Percentiles rank a stretch among this genome's conserved stretches.
phyloP scores from a whole-genome alignment of 2,329 filamentous ascomycete genomes.

The Colletotrichum sp. region DNA sequence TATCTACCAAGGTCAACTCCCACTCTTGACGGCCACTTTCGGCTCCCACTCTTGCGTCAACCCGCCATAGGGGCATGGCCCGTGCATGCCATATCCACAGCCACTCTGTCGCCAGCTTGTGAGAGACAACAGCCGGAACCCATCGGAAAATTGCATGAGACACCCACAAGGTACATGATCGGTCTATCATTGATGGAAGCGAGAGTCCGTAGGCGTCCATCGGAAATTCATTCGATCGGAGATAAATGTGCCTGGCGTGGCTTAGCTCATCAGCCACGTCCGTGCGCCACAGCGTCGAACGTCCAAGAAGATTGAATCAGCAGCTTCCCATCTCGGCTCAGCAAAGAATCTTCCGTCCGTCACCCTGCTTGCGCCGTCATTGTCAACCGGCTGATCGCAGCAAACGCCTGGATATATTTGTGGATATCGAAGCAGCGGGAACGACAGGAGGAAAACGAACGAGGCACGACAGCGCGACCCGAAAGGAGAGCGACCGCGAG shows the following conservation, averaged over 20 bases:
- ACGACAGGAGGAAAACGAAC: background rate
- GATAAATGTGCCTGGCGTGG: background rate
- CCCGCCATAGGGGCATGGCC: background rate
- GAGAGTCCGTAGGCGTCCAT: background rate
- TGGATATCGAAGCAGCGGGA: background rate
- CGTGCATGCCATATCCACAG: background rate
- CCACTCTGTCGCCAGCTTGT: background rate
- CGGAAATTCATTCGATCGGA: background rate
- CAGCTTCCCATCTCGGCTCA: background rate
- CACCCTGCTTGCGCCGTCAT: background rate
- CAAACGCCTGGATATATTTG: background rate
- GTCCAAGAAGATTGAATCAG: slow-evolving; percentile 5
- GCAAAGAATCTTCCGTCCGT: background rate
- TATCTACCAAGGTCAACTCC: background rate
- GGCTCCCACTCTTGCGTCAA: background rate
- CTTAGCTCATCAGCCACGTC: slow-evolving; percentile 5
- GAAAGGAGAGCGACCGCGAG: background rate
- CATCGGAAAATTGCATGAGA: background rate
- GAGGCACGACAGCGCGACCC: background rate
- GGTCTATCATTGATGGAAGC: background rate
- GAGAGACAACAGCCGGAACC: background rate
- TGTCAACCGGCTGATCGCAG: background rate
- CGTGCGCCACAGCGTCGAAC: slow-evolving; percentile 7
- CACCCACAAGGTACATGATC: background rate
- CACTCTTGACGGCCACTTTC: background rate